Evolutionary conservation across 331 rosid genomes (phyloP), one percentile per base, ranked within the genome.

Genomic region (Phaseolus coccineus): DNA sequence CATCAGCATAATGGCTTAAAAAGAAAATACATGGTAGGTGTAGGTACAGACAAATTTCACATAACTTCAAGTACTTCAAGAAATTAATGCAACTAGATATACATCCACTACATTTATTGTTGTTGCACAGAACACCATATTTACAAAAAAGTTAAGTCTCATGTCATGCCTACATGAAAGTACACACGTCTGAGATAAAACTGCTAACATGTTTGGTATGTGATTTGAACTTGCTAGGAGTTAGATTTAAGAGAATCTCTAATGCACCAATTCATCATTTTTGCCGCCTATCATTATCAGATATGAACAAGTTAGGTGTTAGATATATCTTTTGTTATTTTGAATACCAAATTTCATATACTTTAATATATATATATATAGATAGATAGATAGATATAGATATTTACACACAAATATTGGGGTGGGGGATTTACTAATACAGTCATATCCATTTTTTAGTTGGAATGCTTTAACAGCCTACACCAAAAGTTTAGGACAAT

Each of bases 1-100:
- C 72, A 72, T 57, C 59, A 56, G 30, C 4, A 4, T 40, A 24
- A 56, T 25, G 69, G 46, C 76, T 33, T 53, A 33, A 70, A 16
- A 75, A 31, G 42, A 56, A 53, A 70, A 47, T 66, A 48, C 58
- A 59, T 40, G 44, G 40, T 4, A 64, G 3, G 7, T 27, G 74
- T 16, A 74, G 59, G 82, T 25, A 70, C 22, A 64, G 37, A 19
- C 55, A 77, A 53, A 62, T 24, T 37, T 75, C 72, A 69, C 68
- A 57, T 22, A 76, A 15, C 53, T 69, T 40, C 64, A 58, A 56
- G 40, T 64, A 31, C 51, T 56, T 75, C 74, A 28, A 33, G 74
- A 44, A 61, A 35, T 42, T 51, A 39, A 59, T 16, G 24, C 28
- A 71, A 40, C 48, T 48, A 73, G 40, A 74, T 39, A 78, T 27